phyloP scores from a whole-genome alignment of 768 basidiomycete species.

The Boletales sp. region DNA sequence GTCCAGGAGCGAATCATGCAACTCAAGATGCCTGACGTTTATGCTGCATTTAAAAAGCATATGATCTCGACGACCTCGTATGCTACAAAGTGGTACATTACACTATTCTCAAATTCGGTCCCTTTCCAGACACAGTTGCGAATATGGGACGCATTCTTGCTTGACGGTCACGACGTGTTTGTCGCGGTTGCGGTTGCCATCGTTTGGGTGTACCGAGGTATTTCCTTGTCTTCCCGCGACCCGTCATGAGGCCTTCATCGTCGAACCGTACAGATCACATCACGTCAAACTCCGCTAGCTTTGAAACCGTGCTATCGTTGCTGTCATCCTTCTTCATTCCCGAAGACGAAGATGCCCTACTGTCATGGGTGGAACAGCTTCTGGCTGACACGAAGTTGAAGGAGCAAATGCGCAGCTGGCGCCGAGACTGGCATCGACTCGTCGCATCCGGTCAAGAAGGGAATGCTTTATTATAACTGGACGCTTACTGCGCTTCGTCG shows the following conservation, averaged over 20 bases:
- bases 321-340: conserved; percentile 94
- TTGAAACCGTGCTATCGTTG: conserved; percentile 89
- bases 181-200: conserved; percentile 83
- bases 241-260: conserved; percentile 2
- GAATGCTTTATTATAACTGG: conserved; percentile 51
- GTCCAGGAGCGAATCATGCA: conserved; percentile 89
- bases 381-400: conserved; percentile 64
- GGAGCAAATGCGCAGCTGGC: conserved; percentile 69
- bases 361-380: conserved; percentile 74
- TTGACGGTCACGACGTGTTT: conserved; percentile 89
- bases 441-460: conserved; percentile 62
- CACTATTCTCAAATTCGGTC: conserved; percentile 91
- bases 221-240: conserved; percentile 6
- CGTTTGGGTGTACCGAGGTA: conserved; percentile 88
- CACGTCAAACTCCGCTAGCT: conserved; percentile 70
- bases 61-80: conserved; percentile 92
- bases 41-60: conserved; percentile 78
- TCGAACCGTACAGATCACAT: conserved; percentile 63
- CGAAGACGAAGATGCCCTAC: conserved; percentile 78
- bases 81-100: conserved; percentile 99
- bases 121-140: conserved; percentile 94
- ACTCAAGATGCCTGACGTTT: conserved; percentile 86
- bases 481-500: background rate
- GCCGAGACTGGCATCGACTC: conserved; percentile 72
- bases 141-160: conserved; percentile 90